These are phyloP conservation scores for Cyclospora cayetanensis DNA, from an alignment of 169 alveolate species.

Conservation along the genomic window DNA sequence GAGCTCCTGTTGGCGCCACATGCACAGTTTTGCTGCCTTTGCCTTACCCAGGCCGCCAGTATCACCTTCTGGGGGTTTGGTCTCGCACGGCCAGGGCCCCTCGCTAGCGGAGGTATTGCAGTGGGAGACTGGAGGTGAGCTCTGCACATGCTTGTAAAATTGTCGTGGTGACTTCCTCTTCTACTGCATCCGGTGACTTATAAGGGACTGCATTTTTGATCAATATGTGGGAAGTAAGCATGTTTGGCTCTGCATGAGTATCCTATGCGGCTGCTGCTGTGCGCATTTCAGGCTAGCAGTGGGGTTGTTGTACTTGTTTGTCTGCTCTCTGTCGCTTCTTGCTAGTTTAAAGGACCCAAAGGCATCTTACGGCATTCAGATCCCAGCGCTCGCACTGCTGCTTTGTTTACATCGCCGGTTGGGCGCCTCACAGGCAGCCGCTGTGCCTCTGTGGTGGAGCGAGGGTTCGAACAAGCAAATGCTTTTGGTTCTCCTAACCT, in stretches of 20 bases:
- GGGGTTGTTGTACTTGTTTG: background rate
- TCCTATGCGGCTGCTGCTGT: background rate
- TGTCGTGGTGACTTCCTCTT: too few relatives aligned
- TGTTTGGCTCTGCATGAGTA: too few relatives aligned
- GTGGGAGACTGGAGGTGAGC: conserved; percentile 35
- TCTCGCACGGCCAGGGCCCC: background rate
- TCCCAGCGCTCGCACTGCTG: background rate
- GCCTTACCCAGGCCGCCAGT: background rate
- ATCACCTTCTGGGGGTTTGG: conserved; percentile 26
- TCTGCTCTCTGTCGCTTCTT: background rate
- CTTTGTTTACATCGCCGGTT: conserved; percentile 4
- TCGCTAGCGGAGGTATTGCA: background rate
- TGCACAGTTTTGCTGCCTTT: conserved; percentile 29
- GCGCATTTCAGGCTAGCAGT: background rate
- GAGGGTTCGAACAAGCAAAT: background rate
- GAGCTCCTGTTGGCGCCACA: conserved; percentile 36
- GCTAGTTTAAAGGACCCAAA: conserved; percentile 3
- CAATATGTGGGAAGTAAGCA: too few relatives aligned
- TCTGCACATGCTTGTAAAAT: too few relatives aligned
- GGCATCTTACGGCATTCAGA: background rate
- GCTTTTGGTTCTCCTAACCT: background rate
- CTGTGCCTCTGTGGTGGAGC: conserved; percentile 23
- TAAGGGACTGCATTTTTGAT: too few relatives aligned
- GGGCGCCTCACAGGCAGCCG: background rate
- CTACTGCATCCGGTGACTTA: too few relatives aligned